phyloP scores from a whole-genome alignment of 2,329 filamentous ascomycete genomes.

The Leptographium flavum region DNA sequence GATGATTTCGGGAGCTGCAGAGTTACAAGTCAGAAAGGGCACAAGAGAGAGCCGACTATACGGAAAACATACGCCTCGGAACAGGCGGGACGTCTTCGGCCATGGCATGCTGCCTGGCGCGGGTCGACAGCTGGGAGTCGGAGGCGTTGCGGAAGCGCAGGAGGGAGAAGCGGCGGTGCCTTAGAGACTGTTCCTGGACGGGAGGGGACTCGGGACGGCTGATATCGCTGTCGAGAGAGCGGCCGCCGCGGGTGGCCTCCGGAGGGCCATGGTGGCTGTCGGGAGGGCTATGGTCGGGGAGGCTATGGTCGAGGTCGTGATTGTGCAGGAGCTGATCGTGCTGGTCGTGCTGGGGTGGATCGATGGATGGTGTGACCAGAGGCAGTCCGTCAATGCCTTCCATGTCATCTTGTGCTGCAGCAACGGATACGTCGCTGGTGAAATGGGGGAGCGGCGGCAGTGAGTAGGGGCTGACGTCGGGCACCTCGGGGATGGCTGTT shows the following conservation, averaged over 20 bases:
- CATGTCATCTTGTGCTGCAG: no score
- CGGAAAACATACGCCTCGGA: slow-evolving; percentile 36
- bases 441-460: background rate
- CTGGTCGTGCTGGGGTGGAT: no score
- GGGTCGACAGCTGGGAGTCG: slow-evolving; percentile 71
- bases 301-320: background rate
- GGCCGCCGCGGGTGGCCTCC: slow-evolving; percentile 10
- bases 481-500: slow-evolving; percentile 8
- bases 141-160: slow-evolving; percentile 84
- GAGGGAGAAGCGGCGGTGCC: slow-evolving; percentile 51
- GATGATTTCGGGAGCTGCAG: slow-evolving; percentile 59
- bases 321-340: no score
- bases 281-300: background rate
- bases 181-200: slow-evolving; percentile 38
- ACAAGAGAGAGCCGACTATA: slow-evolving; percentile 5
- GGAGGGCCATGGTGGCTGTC: slow-evolving; percentile 16
- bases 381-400: no score
- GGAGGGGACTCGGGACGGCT: slow-evolving; percentile 32
- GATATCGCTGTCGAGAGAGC: slow-evolving; percentile 12
- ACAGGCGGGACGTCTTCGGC: slow-evolving; percentile 40
- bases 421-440: background rate
- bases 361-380: background rate
- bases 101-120: slow-evolving; percentile 51
- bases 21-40: background rate
- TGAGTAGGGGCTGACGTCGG: background rate